phyloP scores from a whole-genome alignment of 2,329 filamentous ascomycete species.

The Saccharata proteae region DNA sequence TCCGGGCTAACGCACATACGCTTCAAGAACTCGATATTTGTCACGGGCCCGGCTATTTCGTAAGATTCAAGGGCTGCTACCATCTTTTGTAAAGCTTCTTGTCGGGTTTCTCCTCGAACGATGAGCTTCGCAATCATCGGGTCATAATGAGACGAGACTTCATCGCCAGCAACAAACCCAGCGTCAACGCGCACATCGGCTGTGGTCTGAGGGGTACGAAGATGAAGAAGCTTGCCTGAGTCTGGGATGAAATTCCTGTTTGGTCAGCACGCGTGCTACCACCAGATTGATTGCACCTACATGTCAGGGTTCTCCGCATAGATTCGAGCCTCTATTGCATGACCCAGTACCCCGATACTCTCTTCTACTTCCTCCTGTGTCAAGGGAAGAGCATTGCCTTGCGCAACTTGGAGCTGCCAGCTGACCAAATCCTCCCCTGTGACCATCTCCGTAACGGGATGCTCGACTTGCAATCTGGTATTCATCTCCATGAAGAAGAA shows the following conservation, averaged over 20 bases:
- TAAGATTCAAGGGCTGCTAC: constrained; percentile 72
- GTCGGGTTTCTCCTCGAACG: constrained; percentile 65
- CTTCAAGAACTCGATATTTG: constrained; percentile 96
- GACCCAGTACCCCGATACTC: constrained; percentile 62
- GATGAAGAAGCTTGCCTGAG: constrained; percentile 75
- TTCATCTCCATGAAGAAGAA: constrained; percentile 67
- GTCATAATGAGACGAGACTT: constrained; percentile 89
- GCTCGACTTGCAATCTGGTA: constrained; percentile 85
- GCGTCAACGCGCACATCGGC: constrained; percentile 81
- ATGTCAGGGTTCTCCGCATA: constrained; percentile 90
- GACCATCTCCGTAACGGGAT: constrained; percentile 79
- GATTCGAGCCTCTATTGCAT: constrained; percentile 89
- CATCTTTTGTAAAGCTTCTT: constrained; percentile 73
- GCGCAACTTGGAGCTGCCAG: constrained; percentile 87
- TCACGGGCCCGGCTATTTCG: constrained; percentile 83
- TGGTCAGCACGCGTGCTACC: constrained; percentile 2
- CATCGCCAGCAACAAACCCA: constrained; percentile 82
- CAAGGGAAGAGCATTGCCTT: constrained; percentile 54
- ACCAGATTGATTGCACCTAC: constrained; percentile 6
- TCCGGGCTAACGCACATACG: constrained; percentile 66
- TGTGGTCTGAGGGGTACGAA: constrained; percentile 57
- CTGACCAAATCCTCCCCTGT: constrained; percentile 72
- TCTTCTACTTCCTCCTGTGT: constrained; percentile 54
- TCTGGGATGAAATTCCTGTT: constrained; percentile 75
- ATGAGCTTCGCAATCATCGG: constrained; percentile 99